phyloP scores from a whole-genome alignment of 345 rosid species.

The Hypericum androsaemum region DNA sequence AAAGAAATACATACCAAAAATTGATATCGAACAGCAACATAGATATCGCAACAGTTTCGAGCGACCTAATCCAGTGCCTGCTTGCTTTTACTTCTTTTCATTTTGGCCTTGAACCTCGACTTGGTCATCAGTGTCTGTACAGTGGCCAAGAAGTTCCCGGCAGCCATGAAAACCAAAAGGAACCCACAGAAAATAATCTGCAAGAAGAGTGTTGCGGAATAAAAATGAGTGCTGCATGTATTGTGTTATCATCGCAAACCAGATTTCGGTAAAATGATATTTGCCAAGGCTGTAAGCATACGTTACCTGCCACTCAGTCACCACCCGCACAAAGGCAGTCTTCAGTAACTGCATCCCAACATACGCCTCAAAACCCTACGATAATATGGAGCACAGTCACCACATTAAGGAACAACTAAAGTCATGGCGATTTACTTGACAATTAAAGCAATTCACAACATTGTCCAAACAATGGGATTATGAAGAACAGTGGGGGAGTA shows the following conservation, averaged over 20 bases:
- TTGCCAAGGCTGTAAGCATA: not conserved
- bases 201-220: conserved; percentile 13
- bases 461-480: not conserved
- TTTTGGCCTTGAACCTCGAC: conserved; percentile 93
- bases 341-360: conserved; percentile 75
- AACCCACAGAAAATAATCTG: conserved; percentile 82
- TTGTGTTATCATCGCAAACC: not conserved
- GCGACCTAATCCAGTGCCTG: conserved; percentile 29
- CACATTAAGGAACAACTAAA: not conserved
- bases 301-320: conserved; percentile 87
- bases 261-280: not conserved
- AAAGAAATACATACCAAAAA: too few species aligned
- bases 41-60: too few species aligned
- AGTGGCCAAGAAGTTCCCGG: conserved; percentile 81
- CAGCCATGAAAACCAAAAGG: conserved; percentile 83
- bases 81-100: conserved; percentile 84
- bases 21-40: too few species aligned
- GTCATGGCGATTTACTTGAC: not conserved
- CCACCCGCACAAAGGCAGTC: conserved; percentile 63
- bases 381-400: conserved; percentile 12
- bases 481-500: not conserved
- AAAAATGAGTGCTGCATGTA: not conserved
- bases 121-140: conserved; percentile 69
- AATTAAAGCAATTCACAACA: not conserved
- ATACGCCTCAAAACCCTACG: conserved; percentile 89